These are phyloP conservation scores for Fusarium sacchari DNA, from an alignment of 2,329 filamentous ascomycete genomes.

Conservation along the genomic window DNA sequence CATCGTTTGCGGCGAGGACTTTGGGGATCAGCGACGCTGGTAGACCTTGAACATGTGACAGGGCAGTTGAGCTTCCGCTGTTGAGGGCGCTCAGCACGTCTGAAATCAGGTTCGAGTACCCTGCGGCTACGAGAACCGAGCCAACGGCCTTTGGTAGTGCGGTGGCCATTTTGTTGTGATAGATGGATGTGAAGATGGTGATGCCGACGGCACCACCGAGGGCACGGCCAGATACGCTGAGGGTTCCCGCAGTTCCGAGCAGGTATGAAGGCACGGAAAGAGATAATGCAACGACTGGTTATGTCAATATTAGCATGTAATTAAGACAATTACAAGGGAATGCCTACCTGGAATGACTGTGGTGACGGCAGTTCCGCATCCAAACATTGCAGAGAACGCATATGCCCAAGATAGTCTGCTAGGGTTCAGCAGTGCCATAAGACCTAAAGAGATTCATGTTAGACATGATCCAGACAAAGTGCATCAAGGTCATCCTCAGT, in stretches of 20 bases:
- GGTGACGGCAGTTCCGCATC: not conserved
- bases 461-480: not conserved
- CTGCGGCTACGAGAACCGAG: not conserved
- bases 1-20: not conserved
- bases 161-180: not conserved
- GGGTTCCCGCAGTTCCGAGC: not conserved
- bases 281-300: not conserved
- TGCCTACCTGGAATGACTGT: not conserved
- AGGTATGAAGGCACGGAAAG: not conserved
- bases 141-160: not conserved
- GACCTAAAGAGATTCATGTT: not conserved
- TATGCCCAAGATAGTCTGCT: not conserved
- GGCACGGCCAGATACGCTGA: not conserved
- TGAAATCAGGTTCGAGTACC: not conserved
- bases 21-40: not conserved
- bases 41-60: not conserved
- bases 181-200: not conserved
- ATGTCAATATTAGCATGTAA: rapidly evolving
- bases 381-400: not conserved
- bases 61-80: not conserved
- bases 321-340: not conserved
- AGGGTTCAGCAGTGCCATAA: not conserved
- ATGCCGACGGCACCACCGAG: not conserved
- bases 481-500: not conserved
- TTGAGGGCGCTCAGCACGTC: not conserved